These are phyloP conservation scores for Aspergillus leporis DNA, from an alignment of 495 filamentous ascomycete genomes.

Conservation along the genomic window DNA sequence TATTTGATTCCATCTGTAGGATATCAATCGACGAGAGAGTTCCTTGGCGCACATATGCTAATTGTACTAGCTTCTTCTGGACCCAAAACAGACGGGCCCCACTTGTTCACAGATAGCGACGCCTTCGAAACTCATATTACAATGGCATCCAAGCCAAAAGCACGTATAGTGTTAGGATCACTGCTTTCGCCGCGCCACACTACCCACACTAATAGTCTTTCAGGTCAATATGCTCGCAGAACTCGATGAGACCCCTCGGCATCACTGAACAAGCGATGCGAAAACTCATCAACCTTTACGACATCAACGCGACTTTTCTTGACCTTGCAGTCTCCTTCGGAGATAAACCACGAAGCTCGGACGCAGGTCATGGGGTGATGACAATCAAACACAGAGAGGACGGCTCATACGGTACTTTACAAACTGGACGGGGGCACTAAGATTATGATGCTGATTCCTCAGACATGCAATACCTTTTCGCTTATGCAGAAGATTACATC, in stretches of 20 bases:
- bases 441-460: not conserved
- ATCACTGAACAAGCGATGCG: conserved; percentile 13
- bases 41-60: not conserved
- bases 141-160: conserved; percentile 6
- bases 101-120: conserved; percentile 15
- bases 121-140: conserved; percentile 14
- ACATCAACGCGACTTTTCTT: conserved; percentile 12
- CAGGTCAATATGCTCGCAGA: conserved; percentile 20
- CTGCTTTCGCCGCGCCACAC: too few species aligned
- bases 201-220: not conserved
- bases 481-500: conserved; percentile 10
- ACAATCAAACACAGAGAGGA: conserved; percentile 13
- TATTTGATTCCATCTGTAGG: conserved; percentile 7
- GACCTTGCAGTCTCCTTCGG: conserved; percentile 20
- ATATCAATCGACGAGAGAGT: not conserved
- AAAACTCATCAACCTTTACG: conserved; percentile 12
- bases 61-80: not conserved
- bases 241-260: conserved; percentile 12
- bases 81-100: not conserved
- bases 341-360: conserved; percentile 21
- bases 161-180: conserved; percentile 14
- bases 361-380: conserved; percentile 21
- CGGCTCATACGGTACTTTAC: conserved; percentile 14
- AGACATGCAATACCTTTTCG: conserved; percentile 20
- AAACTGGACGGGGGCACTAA: not conserved